Percentiles rank a stretch among this genome's conserved stretches.
These are phyloP conservation scores for Litsea cubeba DNA, from an alignment of 164 flowering plant species.

Conservation along the genomic window DNA sequence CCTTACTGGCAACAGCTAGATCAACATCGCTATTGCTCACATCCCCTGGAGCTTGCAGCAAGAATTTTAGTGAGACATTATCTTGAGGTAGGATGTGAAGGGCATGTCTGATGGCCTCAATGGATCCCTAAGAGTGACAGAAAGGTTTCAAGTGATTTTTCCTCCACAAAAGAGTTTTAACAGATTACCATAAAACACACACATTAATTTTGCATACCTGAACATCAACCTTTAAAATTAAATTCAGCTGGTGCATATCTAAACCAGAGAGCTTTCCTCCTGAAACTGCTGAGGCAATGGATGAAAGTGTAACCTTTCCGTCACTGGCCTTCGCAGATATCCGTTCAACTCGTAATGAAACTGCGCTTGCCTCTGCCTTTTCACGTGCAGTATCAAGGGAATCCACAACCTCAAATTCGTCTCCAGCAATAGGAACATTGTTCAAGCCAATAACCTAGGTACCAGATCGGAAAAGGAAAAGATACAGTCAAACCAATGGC, in stretches of 20 bases:
- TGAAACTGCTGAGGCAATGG: slow-evolving; percentile 81
- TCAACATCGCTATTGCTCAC: slow-evolving; percentile 80
- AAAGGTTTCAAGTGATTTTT: slow-evolving; percentile 8
- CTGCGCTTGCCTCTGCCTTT: slow-evolving; percentile 67
- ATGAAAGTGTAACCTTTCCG: slow-evolving; percentile 82
- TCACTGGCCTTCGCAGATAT: slow-evolving; percentile 82
- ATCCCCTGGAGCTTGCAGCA: slow-evolving; percentile 86
- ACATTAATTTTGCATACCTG: slow-evolving; percentile 48
- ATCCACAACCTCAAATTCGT: slow-evolving; percentile 80
- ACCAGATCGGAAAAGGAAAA: slow-evolving; percentile 4
- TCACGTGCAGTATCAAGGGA: slow-evolving; percentile 82
- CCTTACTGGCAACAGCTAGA: slow-evolving; percentile 78
- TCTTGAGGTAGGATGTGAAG: slow-evolving; percentile 86
- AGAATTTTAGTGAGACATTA: slow-evolving; percentile 77
- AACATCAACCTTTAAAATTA: slow-evolving; percentile 86
- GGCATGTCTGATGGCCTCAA: slow-evolving; percentile 90
- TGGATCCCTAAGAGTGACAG: slow-evolving; percentile 64
- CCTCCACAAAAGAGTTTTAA: not conserved
- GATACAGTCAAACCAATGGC: not conserved
- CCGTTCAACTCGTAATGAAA: slow-evolving; percentile 48
- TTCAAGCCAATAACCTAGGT: slow-evolving; percentile 75
- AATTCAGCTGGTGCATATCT: slow-evolving; percentile 87
- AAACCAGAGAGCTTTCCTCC: slow-evolving; percentile 64
- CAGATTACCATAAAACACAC: not conserved
- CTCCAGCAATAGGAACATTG: slow-evolving; percentile 89